These are phyloP conservation scores for Suillus americanus DNA, from an alignment of 768 basidiomycete genomes.

Conservation along the genomic window DNA sequence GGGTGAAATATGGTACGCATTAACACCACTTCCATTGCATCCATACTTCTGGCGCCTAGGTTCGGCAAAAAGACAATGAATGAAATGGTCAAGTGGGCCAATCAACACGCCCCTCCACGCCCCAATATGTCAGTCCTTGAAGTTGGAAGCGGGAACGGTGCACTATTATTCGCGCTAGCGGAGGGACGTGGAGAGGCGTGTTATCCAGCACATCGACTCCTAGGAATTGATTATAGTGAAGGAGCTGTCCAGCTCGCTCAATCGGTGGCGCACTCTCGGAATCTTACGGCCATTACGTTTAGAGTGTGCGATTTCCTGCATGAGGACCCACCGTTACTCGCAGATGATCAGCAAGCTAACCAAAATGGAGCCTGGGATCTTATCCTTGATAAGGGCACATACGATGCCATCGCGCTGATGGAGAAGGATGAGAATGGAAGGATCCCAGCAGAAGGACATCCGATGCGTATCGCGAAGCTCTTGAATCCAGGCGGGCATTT, in stretches of 20 bases:
- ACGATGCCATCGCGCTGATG: constrained; percentile 79
- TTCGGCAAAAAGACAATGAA: constrained; percentile 75
- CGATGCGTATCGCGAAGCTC: constrained; percentile 50
- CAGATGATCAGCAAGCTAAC: constrained; percentile 10
- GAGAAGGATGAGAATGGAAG: constrained; percentile 53
- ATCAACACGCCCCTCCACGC: constrained; percentile 50
- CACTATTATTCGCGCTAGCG: constrained; percentile 66
- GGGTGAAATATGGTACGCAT: constrained; percentile 76
- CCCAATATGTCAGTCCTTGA: constrained; percentile 61
- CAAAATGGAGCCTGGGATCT: constrained; percentile 58
- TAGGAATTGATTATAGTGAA: constrained; percentile 77
- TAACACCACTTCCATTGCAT: not conserved
- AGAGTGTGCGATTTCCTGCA: constrained; percentile 63
- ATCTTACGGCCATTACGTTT: constrained; percentile 48
- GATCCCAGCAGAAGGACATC: constrained; percentile 60
- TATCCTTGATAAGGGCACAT: constrained; percentile 85
- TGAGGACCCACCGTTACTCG: constrained; percentile 42
- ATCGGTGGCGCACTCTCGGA: constrained; percentile 50
- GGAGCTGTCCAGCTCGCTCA: constrained; percentile 66
- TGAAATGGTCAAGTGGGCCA: constrained; percentile 79
- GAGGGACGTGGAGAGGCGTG: constrained; percentile 47
- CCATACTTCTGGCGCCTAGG: constrained; percentile 40
- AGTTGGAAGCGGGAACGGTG: constrained; percentile 80
- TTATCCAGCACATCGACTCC: constrained; percentile 50
- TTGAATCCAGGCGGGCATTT: constrained; percentile 70